Evolutionary conservation across 169 alveolate species (phyloP).

Genomic region (Eimeria necatrix): DNA sequence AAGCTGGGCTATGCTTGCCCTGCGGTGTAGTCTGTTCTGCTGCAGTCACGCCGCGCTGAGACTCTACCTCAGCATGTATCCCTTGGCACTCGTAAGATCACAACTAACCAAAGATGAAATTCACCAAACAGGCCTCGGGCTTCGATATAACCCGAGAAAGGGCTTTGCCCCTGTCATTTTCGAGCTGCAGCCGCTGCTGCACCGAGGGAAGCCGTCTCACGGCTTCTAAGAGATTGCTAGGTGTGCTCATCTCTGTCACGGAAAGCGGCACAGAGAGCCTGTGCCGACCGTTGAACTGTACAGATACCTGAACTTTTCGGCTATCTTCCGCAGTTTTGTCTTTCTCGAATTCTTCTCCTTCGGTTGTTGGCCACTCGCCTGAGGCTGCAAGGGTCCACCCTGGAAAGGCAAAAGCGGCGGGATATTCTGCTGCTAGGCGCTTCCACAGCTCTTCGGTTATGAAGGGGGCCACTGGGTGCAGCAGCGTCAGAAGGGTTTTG

Average conservation of each 20-base stretch:
- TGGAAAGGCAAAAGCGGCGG: not conserved
- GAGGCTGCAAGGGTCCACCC: slow-evolving; percentile 28
- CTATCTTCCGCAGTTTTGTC: not conserved
- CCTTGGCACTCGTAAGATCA: too few relatives aligned
- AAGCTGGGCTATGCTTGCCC: too few relatives aligned
- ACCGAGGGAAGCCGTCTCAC: too few relatives aligned
- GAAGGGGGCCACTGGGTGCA: slow-evolving; percentile 92
- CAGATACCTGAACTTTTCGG: slow-evolving; percentile 1
- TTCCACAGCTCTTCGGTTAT: slow-evolving; percentile 89
- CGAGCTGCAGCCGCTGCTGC: slow-evolving; percentile 4
- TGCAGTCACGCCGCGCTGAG: too few relatives aligned
- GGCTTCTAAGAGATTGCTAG: not conserved
- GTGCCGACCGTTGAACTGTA: slow-evolving; percentile 21
- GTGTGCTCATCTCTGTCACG: not conserved
- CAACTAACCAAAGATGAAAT: not conserved
- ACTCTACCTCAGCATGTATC: too few relatives aligned
- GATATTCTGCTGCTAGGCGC: not conserved
- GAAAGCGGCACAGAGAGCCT: not conserved
- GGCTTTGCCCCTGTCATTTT: not conserved
- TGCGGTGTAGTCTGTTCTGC: too few relatives aligned
- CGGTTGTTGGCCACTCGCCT: slow-evolving; percentile 46
- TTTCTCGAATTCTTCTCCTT: too few relatives aligned
- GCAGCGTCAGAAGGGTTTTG: slow-evolving; percentile 81
- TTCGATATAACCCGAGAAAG: not conserved
- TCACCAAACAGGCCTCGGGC: slow-evolving; percentile 1